These are phyloP conservation scores for Gentiana dahurica DNA, from an alignment of 257 asterid species.

Conservation along the genomic window DNA sequence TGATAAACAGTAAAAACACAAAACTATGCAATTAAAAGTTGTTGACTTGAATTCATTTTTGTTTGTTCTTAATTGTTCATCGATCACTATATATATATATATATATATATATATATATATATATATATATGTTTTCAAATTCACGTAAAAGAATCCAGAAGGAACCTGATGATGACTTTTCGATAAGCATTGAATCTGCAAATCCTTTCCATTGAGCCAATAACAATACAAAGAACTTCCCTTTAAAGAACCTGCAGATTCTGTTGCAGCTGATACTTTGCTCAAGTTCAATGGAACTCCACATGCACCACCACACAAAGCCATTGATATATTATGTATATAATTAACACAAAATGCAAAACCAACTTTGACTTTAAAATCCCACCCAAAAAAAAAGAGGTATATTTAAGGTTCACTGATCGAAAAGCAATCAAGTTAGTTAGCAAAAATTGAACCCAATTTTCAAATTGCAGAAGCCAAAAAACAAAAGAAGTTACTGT, in stretches of 20 bases:
- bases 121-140: neutral
- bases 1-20: neutral
- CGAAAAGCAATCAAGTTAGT: too few relatives aligned
- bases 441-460: too few relatives aligned
- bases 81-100: neutral
- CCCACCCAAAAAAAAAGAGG: too few relatives aligned
- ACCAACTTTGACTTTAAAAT: too few relatives aligned
- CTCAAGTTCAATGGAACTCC: slow-evolving; percentile 46
- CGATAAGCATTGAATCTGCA: slow-evolving; percentile 25
- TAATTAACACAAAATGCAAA: too few relatives aligned
- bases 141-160: slow-evolving; percentile 2
- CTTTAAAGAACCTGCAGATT: slow-evolving; percentile 29
- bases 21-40: neutral
- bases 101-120: too few relatives aligned
- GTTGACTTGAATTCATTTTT: neutral
- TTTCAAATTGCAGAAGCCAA: too few relatives aligned
- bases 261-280: slow-evolving; percentile 10
- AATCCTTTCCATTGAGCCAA: slow-evolving; percentile 46
- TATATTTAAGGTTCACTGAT: too few relatives aligned
- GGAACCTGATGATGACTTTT: slow-evolving; percentile 41
- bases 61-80: neutral
- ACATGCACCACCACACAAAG: slow-evolving; percentile 18
- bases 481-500: too few relatives aligned
- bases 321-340: too few relatives aligned
- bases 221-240: slow-evolving; percentile 22